Evolutionary conservation across 352 stramenopile species (phyloP).

Genomic region (Phytophthora pistaciae): DNA sequence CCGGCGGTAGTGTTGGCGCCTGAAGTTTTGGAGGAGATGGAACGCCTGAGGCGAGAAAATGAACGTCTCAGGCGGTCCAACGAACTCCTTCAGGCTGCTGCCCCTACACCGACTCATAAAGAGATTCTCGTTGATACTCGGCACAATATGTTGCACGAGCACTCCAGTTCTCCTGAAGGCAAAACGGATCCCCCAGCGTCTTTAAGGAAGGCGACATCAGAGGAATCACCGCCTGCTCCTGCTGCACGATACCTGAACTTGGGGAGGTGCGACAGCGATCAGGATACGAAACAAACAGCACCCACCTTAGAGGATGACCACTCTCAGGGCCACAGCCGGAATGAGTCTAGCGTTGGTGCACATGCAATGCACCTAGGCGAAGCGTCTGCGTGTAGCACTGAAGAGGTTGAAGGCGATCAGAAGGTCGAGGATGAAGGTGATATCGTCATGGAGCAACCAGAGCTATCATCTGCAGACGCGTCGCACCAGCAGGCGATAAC

Average conservation of each 20-base stretch:
- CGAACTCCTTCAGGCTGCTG: slow-evolving; percentile 61
- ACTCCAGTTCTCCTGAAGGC: neutral
- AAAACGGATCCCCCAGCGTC: neutral
- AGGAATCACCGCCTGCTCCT: neutral
- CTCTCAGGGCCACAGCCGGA: neutral
- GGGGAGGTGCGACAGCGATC: slow-evolving; percentile 27
- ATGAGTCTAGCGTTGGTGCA: neutral
- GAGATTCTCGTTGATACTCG: neutral
- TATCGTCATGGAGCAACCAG: slow-evolving; percentile 1
- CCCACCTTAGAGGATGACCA: neutral
- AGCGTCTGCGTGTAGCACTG: neutral
- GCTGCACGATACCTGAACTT: slow-evolving; percentile 33
- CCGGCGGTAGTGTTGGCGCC: slow-evolving; percentile 11
- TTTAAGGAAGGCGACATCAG: neutral
- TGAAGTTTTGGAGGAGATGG: slow-evolving; percentile 67
- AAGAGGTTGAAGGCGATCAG: slow-evolving; percentile 12
- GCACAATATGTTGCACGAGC: neutral
- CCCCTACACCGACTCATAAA: slow-evolving; percentile 17
- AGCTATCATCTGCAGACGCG: neutral
- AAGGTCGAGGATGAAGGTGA: neutral
- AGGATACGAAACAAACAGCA: slow-evolving; percentile 19
- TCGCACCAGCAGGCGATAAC: neutral
- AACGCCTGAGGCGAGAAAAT: slow-evolving; percentile 75
- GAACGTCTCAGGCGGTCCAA: slow-evolving; percentile 72
- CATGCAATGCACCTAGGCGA: neutral